Evolutionary conservation across 2,329 filamentous ascomycete species (phyloP).

Genomic region (Colletotrichum camelliae): DNA sequence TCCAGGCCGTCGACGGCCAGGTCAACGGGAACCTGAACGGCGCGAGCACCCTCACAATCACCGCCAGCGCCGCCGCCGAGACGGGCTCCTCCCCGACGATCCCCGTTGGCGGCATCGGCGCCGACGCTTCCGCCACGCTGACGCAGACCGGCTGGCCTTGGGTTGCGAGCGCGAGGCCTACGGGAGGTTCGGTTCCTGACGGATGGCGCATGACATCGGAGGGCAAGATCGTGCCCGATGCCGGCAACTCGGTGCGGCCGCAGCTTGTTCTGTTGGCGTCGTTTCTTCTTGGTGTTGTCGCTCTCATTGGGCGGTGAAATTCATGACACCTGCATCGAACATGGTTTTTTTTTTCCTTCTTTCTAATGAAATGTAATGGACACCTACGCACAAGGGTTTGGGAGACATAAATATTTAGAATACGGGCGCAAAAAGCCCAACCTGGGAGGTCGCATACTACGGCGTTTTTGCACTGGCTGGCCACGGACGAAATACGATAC

Average conservation of each 20-base stretch:
- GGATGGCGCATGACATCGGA: slow-evolving; percentile 82
- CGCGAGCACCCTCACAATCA: slow-evolving; percentile 55
- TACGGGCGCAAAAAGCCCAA: neutral
- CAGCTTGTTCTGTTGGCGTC: slow-evolving; percentile 29
- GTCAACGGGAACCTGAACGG: slow-evolving; percentile 73
- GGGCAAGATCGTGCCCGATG: slow-evolving; percentile 79
- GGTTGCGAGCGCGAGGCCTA: slow-evolving; percentile 61
- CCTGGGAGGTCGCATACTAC: neutral
- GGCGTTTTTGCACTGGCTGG: slow-evolving; percentile 9
- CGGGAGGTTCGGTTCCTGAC: slow-evolving; percentile 67
- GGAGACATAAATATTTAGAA: neutral
- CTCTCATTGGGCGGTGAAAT: slow-evolving; percentile 11
- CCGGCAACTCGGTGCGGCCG: slow-evolving; percentile 49
- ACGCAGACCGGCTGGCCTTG: slow-evolving; percentile 73
- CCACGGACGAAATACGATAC: neutral
- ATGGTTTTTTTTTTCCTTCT: neutral
- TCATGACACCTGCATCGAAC: neutral
- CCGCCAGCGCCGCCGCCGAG: slow-evolving; percentile 65
- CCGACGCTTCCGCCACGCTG: slow-evolving; percentile 55
- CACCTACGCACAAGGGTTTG: neutral
- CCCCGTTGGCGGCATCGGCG: slow-evolving; percentile 72
- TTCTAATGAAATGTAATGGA: neutral
- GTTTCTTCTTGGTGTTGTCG: slow-evolving; percentile 27
- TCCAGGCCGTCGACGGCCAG: slow-evolving; percentile 78
- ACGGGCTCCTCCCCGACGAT: slow-evolving; percentile 69